phyloP scores from a whole-genome alignment of 805 yeast genomes.

The Candida awuae region DNA sequence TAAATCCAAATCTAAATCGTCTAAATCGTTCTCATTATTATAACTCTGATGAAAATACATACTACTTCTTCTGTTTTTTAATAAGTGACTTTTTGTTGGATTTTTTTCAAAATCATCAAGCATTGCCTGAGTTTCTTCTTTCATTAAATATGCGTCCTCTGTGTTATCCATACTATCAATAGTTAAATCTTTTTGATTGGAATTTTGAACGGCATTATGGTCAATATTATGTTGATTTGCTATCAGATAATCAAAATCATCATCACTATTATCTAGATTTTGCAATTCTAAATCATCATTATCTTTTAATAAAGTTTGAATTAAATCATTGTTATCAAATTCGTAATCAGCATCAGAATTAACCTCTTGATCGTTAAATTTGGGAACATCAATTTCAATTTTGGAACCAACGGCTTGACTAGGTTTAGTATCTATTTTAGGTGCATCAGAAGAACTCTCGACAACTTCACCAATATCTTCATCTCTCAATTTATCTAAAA shows the following conservation, averaged over 20 bases:
- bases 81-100: slow-evolving; percentile 1
- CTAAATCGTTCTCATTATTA: slow-evolving; percentile 29
- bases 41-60: slow-evolving; percentile 10
- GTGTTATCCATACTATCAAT: slow-evolving; percentile 6
- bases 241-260: slow-evolving; percentile 29
- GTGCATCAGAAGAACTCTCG: slow-evolving; percentile 9
- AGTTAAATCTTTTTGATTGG: slow-evolving; percentile 5
- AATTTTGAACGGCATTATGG: slow-evolving; percentile 8
- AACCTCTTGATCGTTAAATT: slow-evolving; percentile 36
- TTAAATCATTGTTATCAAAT: slow-evolving; percentile 41
- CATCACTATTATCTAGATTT: slow-evolving; percentile 29
- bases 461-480: slow-evolving; percentile 61
- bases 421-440: slow-evolving; percentile 17
- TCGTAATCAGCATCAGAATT: slow-evolving; percentile 61
- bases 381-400: slow-evolving; percentile 40
- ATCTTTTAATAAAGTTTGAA: slow-evolving; percentile 32
- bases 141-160: slow-evolving; percentile 31
- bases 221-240: slow-evolving; percentile 11
- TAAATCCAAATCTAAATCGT: slow-evolving; percentile 23
- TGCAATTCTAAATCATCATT: slow-evolving; percentile 31
- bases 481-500: slow-evolving; percentile 27
- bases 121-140: slow-evolving; percentile 37
- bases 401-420: slow-evolving; percentile 10
- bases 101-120: slow-evolving; percentile 31
- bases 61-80: slow-evolving; percentile 13